phyloP scores from a whole-genome alignment of 176 grass and related monocot genomes.

The Echinochloa phyllopogon region DNA sequence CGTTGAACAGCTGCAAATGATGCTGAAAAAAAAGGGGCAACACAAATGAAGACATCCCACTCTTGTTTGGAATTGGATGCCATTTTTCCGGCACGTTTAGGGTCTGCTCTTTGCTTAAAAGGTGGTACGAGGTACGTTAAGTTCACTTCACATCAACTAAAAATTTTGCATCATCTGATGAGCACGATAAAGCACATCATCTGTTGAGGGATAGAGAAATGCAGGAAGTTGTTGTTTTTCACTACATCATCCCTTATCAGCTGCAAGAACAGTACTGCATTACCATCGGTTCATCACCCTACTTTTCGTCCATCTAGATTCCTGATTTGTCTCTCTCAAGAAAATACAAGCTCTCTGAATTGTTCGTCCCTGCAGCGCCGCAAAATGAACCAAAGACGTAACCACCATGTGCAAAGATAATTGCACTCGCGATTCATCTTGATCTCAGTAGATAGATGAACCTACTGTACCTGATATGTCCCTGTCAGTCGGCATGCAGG shows the following conservation, averaged over 20 bases:
- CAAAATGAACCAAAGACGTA: background rate
- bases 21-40: background rate
- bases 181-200: background rate
- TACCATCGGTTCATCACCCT: background rate
- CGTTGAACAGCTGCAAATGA: background rate
- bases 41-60: background rate
- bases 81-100: conserved; percentile 9
- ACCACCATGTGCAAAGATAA: background rate
- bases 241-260: background rate
- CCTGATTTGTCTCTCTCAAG: background rate
- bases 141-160: background rate
- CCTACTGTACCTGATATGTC: background rate
- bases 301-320: background rate
- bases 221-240: conserved; percentile 7
- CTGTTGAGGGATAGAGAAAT: background rate
- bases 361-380: background rate
- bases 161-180: background rate
- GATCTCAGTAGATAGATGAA: background rate
- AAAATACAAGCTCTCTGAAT: background rate
- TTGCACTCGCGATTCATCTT: background rate
- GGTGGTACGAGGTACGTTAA: background rate
- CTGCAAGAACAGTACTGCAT: background rate
- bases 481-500: background rate
- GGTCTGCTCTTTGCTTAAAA: background rate
- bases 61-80: background rate